phyloP scores from a whole-genome alignment of 2,329 filamentous ascomycete genomes.

The Diaporthe sp. region DNA sequence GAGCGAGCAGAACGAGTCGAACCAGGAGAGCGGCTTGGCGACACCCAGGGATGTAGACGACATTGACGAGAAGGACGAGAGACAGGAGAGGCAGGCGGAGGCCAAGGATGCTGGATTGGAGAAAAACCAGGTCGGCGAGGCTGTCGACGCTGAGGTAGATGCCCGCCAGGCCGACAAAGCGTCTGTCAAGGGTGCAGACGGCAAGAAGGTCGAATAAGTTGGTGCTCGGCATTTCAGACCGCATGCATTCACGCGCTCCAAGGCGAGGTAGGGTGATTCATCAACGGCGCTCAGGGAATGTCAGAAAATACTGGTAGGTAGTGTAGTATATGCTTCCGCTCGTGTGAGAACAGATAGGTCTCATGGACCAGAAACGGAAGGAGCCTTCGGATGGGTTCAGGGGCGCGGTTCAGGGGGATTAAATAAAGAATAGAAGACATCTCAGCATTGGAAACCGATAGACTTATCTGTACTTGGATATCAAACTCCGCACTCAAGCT shows the following conservation, averaged over 20 bases:
- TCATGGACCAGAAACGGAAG: not conserved
- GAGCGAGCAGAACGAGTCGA: constrained; percentile 89
- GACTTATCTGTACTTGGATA: constrained; percentile 28
- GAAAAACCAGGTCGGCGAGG: constrained; percentile 65
- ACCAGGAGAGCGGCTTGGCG: constrained; percentile 79
- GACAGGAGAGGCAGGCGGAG: constrained; percentile 62
- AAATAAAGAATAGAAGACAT: constrained; percentile 32
- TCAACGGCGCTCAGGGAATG: constrained; percentile 19
- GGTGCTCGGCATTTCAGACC: not conserved
- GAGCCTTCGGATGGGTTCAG: not conserved
- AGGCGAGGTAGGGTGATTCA: not conserved
- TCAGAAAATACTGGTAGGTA: not conserved
- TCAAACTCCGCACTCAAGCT: not conserved
- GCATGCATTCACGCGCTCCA: not conserved
- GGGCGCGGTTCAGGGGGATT: not conserved
- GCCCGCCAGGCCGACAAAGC: constrained; percentile 54
- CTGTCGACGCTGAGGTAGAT: constrained; percentile 68
- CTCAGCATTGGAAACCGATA: constrained; percentile 35
- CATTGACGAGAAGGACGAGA: constrained; percentile 94
- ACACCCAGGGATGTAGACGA: constrained; percentile 88
- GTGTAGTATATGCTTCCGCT: not conserved
- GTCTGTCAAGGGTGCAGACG: constrained; percentile 50
- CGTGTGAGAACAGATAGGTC: not conserved
- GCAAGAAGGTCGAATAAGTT: constrained; percentile 51
- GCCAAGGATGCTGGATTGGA: constrained; percentile 56